Base-by-base conservation (phyloP, 768 basidiomycete species). In the Strobilomyces dryophilus region DNA sequence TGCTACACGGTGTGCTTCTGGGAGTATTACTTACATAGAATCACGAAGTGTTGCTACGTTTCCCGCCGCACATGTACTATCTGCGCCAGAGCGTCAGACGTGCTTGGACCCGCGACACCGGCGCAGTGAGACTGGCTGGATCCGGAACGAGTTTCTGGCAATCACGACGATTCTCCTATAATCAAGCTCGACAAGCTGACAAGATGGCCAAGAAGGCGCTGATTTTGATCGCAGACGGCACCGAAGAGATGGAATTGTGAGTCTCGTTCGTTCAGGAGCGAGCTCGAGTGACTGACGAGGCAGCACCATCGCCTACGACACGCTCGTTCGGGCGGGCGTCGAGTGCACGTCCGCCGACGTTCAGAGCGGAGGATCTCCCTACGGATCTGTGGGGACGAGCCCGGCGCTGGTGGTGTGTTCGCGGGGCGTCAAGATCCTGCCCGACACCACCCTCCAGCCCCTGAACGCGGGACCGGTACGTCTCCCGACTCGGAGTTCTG, bases 211-310 rank as follows among this genome's bases (percentile, higher is more conserved):
- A 68, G 54, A 69, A 61, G 31, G 90, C 86, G 7, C 73, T 90
- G 20, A 76, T 92, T 44, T 73, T 92, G 21, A 79, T 92, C 26
- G 85, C 89, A 17, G 79, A 91, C 63, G 90, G 90, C 12, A 91
- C 90, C 1, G 90, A 92, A 65, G 90, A 92, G 71, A 91, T 90
- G 84, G 89, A 91, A 69, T 92, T 91, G 89, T 40, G 51, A 54
- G 59, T 3, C 4, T 5, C 17, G 15, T 21, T 21, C 34, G 32
- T 10, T 29, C 35, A 36, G 42, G 47, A 14, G 39, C 47, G 49
- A 41, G 56, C 32, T 5, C 34, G 18, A 8, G 5, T 15, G n/a
- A 35, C 14, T 8, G 27, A 2, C 24, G 24, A 24, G 40, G 21
- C 63, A 92, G 89, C 61, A 89, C 88, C 9, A 84, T 92, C 70